Evolutionary conservation across 345 rosid species (phyloP).

Genomic region (Angophora floribunda): DNA sequence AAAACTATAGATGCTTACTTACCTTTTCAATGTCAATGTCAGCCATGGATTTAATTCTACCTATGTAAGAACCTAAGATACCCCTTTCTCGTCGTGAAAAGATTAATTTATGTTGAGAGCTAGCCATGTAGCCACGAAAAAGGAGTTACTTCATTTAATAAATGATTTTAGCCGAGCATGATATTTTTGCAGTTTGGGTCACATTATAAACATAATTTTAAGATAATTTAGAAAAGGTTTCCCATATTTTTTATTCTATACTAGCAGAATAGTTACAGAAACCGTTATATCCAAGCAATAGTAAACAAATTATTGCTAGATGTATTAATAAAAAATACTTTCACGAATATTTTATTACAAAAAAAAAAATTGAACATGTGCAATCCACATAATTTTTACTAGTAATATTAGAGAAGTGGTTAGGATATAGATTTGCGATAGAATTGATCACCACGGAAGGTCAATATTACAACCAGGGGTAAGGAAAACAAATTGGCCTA

Average conservation of each 20-base stretch:
- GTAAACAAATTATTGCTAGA: too few species aligned
- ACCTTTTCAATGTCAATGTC: background rate
- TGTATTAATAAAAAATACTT: too few species aligned
- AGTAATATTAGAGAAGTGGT: rapidly evolving
- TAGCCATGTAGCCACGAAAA: background rate
- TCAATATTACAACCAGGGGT: rapidly evolving
- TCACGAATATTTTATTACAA: too few species aligned
- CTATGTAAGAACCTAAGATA: background rate
- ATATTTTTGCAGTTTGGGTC: background rate
- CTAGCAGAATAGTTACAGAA: too few species aligned
- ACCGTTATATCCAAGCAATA: background rate
- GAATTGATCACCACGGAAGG: rapidly evolving
- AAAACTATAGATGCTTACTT: too few species aligned
- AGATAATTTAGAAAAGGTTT: too few species aligned
- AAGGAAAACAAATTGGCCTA: too few species aligned
- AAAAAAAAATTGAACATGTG: too few species aligned
- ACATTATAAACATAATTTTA: background rate
- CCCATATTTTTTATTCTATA: background rate
- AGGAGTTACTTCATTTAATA: too few species aligned
- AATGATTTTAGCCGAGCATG: background rate
- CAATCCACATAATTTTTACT: too few species aligned
- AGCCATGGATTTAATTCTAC: background rate
- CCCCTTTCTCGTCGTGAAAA: background rate
- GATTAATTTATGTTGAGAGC: background rate
- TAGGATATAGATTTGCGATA: rapidly evolving